Conservation (phyloP, 371 early-diverging fungal species). For the Conidiobolus incongruus region DNA sequence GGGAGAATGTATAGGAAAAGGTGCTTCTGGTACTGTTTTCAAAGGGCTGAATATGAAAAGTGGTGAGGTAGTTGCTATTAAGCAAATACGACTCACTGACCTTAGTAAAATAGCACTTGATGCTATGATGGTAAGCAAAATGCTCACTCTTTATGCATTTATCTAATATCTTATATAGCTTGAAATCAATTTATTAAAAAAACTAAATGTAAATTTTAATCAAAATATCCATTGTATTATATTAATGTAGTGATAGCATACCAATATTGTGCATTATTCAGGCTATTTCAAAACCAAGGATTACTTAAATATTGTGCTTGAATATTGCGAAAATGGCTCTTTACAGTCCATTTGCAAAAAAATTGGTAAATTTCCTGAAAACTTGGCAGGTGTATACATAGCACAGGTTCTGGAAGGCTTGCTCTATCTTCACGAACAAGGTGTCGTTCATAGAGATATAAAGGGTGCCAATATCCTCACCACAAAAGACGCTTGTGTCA, state of each 20-base stretch:
- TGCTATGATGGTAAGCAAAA: conserved; percentile 22
- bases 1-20: conserved; percentile 57
- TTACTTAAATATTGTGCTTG: conserved; percentile 45
- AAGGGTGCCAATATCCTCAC: conserved; percentile 70
- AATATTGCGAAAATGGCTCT: conserved; percentile 76
- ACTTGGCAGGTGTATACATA: conserved; percentile 51
- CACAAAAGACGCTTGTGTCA: conserved; percentile 54
- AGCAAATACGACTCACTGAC: conserved; percentile 29
- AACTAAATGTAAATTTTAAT: conserved; percentile 21
- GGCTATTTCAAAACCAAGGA: conserved; percentile 41
- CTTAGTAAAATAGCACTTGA: conserved; percentile 19
- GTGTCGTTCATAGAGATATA: conserved; percentile 80
- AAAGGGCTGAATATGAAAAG: conserved; percentile 43
- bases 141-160: not conserved
- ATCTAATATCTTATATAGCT: conserved; percentile 13
- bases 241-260: too few relatives aligned
- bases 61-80: conserved; percentile 49
- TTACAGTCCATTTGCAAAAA: conserved; percentile 48
- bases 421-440: conserved; percentile 62
- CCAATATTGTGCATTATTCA: conserved; percentile 55
- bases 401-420: conserved; percentile 59
- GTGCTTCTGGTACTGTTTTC: conserved; percentile 55
- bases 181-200: conserved; percentile 38
- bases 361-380: conserved; percentile 67
- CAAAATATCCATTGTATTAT: not conserved